Conservation (phyloP, 2,329 filamentous ascomycete species). For the Cercospora beticola region DNA sequence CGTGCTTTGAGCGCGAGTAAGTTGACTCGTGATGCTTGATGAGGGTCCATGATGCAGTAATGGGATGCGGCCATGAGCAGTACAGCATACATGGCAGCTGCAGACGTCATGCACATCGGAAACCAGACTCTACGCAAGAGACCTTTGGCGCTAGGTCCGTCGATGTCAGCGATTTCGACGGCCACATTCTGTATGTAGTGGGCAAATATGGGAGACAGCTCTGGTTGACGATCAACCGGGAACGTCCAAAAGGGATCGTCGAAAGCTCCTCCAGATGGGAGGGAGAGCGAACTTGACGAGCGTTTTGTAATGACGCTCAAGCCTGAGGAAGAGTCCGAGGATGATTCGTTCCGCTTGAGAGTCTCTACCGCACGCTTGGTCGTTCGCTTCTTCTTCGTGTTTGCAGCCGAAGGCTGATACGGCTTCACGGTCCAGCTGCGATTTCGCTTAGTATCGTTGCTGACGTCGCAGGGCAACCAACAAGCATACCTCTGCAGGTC, state of each 20-base stretch:
- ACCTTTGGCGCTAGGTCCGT: conserved; percentile 37
- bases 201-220: conserved; percentile 4
- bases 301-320: not conserved
- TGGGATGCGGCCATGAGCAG: conserved; percentile 44
- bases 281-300: not conserved
- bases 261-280: not conserved
- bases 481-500: not conserved
- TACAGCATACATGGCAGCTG: conserved; percentile 43
- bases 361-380: not conserved
- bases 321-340: not conserved
- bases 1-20: conserved; percentile 45
- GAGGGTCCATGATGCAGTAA: conserved; percentile 36
- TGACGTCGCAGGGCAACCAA: not conserved
- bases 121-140: conserved; percentile 43
- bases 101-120: conserved; percentile 40
- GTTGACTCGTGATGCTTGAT: conserved; percentile 27
- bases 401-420: not conserved
- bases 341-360: not conserved
- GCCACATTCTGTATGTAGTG: conserved; percentile 36
- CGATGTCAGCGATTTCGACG: conserved; percentile 45
- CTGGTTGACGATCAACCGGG: conserved; percentile 7
- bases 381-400: conserved; percentile 1
- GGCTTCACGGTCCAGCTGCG: conserved; percentile 7
- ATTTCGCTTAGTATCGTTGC: not conserved
- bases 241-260: conserved; percentile 5